A percentile compares a stretch with the other conserved stretches of the same genome.
These are phyloP conservation scores for Linum tenue DNA, from an alignment of 345 rosid genomes.

Conservation along the genomic window DNA sequence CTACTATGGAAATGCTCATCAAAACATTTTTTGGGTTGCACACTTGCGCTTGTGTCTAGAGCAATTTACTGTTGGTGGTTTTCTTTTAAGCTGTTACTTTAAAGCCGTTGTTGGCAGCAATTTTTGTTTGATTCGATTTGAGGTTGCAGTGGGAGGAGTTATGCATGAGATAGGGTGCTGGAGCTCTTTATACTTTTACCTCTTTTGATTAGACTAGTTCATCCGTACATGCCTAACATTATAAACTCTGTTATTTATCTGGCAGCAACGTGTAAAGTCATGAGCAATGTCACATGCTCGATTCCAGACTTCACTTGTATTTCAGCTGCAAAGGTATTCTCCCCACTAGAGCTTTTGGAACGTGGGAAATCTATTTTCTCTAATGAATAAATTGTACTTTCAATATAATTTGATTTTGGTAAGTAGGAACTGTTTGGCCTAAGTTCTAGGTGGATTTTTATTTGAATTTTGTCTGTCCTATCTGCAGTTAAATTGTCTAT, in stretches of 20 bases:
- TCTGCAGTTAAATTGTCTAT: neutral
- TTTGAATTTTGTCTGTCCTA: neutral
- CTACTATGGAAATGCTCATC: no score
- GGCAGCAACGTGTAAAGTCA: slow-evolving; percentile 80
- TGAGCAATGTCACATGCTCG: slow-evolving; percentile 67
- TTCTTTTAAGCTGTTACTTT: neutral
- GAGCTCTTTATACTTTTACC: neutral
- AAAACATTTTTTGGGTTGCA: no score
- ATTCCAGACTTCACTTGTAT: slow-evolving; percentile 89
- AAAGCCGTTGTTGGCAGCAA: neutral
- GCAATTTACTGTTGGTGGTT: neutral
- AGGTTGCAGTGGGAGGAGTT: neutral
- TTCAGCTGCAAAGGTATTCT: slow-evolving; percentile 76
- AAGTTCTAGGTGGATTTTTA: neutral
- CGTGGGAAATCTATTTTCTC: neutral
- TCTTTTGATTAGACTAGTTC: neutral
- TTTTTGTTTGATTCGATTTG: neutral
- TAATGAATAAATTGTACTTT: no score
- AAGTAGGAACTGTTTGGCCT: neutral
- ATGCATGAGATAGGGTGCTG: neutral
- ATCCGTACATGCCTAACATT: neutral
- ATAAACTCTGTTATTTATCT: slow-evolving; percentile 5
- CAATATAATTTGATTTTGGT: neutral
- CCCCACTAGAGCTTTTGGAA: neutral
- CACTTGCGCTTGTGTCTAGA: no score